Percentiles rank a stretch among this genome's conserved stretches.
Conservation (phyloP, 1,284 basidiomycete genomes). For the Ustilago sp. region DNA sequence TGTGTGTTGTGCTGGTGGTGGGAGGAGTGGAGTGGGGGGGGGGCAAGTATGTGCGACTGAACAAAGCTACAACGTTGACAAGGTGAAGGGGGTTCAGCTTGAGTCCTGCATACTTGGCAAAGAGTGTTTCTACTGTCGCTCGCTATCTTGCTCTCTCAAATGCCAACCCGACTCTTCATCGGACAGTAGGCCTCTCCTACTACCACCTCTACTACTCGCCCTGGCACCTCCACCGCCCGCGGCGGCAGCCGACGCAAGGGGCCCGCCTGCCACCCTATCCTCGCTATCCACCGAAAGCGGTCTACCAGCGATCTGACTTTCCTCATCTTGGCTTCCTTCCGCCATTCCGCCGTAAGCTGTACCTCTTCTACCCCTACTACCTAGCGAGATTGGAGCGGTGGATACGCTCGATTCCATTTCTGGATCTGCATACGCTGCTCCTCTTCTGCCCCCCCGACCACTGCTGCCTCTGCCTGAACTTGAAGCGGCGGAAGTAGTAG, state of each 20-base stretch:
- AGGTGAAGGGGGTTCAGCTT: constrained; percentile 27
- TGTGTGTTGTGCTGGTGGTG: too few relatives aligned
- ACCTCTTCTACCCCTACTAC: constrained; percentile 55
- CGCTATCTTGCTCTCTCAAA: constrained; percentile 44
- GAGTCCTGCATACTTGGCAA: neutral
- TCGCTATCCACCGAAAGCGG: constrained; percentile 17
- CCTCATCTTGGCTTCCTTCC: constrained; percentile 36
- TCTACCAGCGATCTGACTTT: constrained; percentile 31
- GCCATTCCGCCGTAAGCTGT: constrained; percentile 50
- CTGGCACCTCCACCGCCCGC: constrained; percentile 29
- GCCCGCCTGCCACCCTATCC: constrained; percentile 19
- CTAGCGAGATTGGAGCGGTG: constrained; percentile 47
- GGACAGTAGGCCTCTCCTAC: constrained; percentile 24
- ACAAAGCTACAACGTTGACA: constrained; percentile 3
- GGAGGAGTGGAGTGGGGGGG: neutral
- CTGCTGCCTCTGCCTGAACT: constrained; percentile 12
- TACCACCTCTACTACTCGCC: constrained; percentile 1
- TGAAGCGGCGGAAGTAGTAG: constrained; percentile 13
- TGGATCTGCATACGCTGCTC: constrained; percentile 56
- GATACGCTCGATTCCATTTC: constrained; percentile 44
- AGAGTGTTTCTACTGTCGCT: constrained; percentile 14
- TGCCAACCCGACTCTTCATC: constrained; percentile 57
- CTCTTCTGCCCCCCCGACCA: constrained; percentile 42
- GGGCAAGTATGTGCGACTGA: constrained; percentile 30
- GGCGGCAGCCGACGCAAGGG: constrained; percentile 42